These are phyloP conservation scores for Metschnikowia colocasiae DNA, from an alignment of 805 yeast species.

Conservation along the genomic window DNA sequence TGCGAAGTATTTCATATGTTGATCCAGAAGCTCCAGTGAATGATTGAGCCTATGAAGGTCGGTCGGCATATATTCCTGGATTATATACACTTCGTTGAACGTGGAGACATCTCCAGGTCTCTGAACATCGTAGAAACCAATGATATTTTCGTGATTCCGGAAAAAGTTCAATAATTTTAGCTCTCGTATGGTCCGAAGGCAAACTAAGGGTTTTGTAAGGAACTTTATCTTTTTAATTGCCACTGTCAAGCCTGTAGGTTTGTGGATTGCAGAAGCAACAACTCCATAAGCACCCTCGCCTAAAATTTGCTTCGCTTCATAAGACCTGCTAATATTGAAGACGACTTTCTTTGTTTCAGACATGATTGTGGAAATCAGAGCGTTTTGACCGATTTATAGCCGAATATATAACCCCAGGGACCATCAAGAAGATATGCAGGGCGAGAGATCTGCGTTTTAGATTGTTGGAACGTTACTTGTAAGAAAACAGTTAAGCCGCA, in stretches of 20 bases:
- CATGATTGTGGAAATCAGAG: not conserved
- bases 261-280: conserved; percentile 66
- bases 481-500: not conserved
- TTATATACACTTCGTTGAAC: conserved; percentile 68
- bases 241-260: conserved; percentile 56
- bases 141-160: conserved; percentile 67
- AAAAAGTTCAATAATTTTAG: conserved; percentile 62
- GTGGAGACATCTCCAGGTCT: conserved; percentile 55
- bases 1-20: conserved; percentile 65
- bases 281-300: conserved; percentile 86
- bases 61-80: conserved; percentile 76
- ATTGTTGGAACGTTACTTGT: not conserved
- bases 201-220: conserved; percentile 59
- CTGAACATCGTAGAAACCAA: conserved; percentile 62
- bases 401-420: not conserved
- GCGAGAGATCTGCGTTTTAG: not conserved
- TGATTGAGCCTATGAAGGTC: conserved; percentile 63
- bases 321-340: conserved; percentile 62
- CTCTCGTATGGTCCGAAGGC: conserved; percentile 69
- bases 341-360: conserved; percentile 23
- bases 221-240: conserved; percentile 80
- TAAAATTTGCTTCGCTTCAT: conserved; percentile 54
- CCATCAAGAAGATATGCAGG: not conserved
- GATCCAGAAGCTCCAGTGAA: conserved; percentile 55
- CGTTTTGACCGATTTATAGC: not conserved